These are phyloP conservation scores for Periconia digitata DNA, from an alignment of 2,329 filamentous ascomycete genomes.

Conservation along the genomic window DNA sequence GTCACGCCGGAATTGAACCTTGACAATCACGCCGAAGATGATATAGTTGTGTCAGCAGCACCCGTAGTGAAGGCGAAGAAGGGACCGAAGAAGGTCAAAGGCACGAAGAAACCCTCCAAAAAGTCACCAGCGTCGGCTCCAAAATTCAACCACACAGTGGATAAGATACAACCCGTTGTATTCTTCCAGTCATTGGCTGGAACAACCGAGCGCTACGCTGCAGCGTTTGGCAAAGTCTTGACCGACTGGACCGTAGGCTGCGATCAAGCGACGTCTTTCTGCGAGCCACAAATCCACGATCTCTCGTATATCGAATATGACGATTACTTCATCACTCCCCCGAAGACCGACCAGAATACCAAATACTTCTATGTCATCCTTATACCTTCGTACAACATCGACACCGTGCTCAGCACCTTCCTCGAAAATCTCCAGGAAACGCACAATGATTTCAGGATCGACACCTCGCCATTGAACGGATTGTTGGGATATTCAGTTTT, in stretches of 20 bases:
- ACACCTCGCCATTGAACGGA: slow-evolving; percentile 76
- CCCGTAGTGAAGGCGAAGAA: slow-evolving; percentile 29
- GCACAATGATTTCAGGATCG: slow-evolving; percentile 94
- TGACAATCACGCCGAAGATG: slow-evolving; percentile 32
- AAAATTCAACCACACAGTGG: slow-evolving; percentile 29
- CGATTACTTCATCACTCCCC: slow-evolving; percentile 82
- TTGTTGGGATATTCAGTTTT: slow-evolving; percentile 90
- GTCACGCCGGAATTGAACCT: slow-evolving; percentile 20
- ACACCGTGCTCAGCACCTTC: slow-evolving; percentile 86
- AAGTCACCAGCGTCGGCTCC: slow-evolving; percentile 18
- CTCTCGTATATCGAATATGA: slow-evolving; percentile 88
- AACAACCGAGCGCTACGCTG: slow-evolving; percentile 74
- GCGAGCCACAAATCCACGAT: slow-evolving; percentile 69
- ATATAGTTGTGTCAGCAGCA: slow-evolving; percentile 16
- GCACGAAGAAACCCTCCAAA: slow-evolving; percentile 33
- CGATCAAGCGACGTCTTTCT: slow-evolving; percentile 42
- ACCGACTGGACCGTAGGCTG: slow-evolving; percentile 43
- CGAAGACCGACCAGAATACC: slow-evolving; percentile 58
- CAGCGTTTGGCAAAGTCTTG: slow-evolving; percentile 62
- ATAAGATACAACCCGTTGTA: slow-evolving; percentile 69
- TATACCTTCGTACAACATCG: slow-evolving; percentile 91
- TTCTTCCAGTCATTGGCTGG: slow-evolving; percentile 91
- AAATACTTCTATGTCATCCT: slow-evolving; percentile 82
- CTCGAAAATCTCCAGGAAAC: slow-evolving; percentile 87
- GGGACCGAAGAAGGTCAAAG: slow-evolving; percentile 43